These are phyloP conservation scores for Penicillium vulpinum DNA, from an alignment of 2,329 filamentous ascomycete species.

Conservation along the genomic window DNA sequence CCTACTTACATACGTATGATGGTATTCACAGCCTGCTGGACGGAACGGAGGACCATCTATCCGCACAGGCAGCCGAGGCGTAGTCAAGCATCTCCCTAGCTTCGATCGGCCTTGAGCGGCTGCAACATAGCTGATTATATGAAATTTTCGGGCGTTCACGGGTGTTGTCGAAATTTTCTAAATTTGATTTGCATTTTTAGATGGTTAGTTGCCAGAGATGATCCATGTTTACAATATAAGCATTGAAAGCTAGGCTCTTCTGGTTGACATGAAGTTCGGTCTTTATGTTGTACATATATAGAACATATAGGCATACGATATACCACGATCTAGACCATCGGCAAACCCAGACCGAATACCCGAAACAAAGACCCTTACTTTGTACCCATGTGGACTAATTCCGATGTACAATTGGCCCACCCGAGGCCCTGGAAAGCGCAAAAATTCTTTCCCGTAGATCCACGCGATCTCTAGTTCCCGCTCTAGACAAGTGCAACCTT, in stretches of 20 bases:
- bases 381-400: background rate
- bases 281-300: background rate
- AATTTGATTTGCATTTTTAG: background rate
- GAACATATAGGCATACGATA: background rate
- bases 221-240: background rate
- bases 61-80: background rate
- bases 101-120: background rate
- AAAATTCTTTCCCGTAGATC: conserved; percentile 3
- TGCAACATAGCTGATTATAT: background rate
- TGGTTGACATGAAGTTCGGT: background rate
- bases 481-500: conserved; percentile 1
- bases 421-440: background rate
- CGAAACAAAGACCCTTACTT: background rate
- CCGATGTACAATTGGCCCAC: background rate
- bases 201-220: background rate
- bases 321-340: background rate
- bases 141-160: too few species aligned
- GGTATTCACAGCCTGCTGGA: background rate
- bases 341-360: background rate
- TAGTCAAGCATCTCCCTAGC: background rate
- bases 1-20: background rate
- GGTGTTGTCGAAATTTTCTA: too few species aligned
- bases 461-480: conserved; percentile 8
- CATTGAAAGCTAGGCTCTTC: background rate
- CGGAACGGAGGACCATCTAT: background rate